Base-by-base conservation (phyloP, 495 filamentous ascomycete genomes). In the Rusavskia elegans region DNA sequence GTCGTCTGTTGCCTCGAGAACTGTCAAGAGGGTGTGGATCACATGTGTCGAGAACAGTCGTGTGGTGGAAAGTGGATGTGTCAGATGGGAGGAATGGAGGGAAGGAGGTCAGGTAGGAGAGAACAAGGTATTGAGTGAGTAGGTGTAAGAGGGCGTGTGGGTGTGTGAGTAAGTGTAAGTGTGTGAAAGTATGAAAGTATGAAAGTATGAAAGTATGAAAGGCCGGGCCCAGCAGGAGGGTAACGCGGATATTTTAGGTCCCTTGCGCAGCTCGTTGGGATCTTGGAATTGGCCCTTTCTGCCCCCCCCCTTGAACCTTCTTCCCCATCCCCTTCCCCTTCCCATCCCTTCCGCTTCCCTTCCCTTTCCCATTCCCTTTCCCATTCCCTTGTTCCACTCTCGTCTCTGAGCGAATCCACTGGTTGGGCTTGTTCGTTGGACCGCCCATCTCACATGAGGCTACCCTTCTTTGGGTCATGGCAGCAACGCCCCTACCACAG, bases 201-300 rank as follows among this genome's bases (percentile, higher is more conserved):
- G n/a, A n/a, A n/a, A n/a, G n/a, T n/a, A n/a, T n/a, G n/a, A n/a
- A n/a, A n/a, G 20, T 3, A 45, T 5, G 19, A 20, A 40, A 16
- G 38, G 17, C 13, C 23, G 20, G 44, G 23, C 20, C 19, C 20
- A 46, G 44, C 23, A 16, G 44, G 44, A 46, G 44, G 44, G 44
- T 46, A 46, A 23, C 44, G 44, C 44, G 44, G 44, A 20, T 46
- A 46, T 46, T 46, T 46, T 46, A 46, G 44, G 23, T 46, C 44
- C 44, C 44, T 46, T 46, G 44, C 44, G 21, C 44, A 46, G 44
- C 40, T 46, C 20, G 21, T 46, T 46, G 44, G 44, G 44, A 46
- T 42, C 39, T 46, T 46, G 44, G 44, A 23, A 46, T 10, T 35
- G 32, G 32, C 32, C 32, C 29, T n/a, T n/a, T n/a, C n/a, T n/a